phyloP scores from a whole-genome alignment of 116 monocot genomes.

The Zostera marina region DNA sequence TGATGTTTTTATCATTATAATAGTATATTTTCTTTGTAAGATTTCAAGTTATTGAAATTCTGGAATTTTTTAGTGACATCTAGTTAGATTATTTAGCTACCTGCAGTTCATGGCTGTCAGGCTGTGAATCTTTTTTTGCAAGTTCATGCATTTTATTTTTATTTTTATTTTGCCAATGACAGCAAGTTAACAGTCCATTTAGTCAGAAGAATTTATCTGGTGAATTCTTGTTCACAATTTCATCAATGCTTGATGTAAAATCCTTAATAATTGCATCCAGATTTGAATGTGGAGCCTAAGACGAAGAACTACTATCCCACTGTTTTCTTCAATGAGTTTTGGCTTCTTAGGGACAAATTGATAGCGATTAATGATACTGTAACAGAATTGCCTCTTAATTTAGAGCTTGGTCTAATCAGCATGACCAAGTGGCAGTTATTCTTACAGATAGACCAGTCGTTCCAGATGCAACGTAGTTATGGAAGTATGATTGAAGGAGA shows the following conservation, averaged over 20 bases:
- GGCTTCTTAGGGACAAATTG: slow-evolving; percentile 86
- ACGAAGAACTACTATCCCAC: slow-evolving; percentile 76
- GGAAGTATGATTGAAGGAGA: slow-evolving; percentile 99
- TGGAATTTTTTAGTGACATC: neutral
- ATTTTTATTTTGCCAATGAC: neutral
- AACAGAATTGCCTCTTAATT: slow-evolving; percentile 46
- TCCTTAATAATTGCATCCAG: slow-evolving; percentile 35
- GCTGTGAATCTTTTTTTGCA: neutral
- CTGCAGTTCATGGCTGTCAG: neutral
- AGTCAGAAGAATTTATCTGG: too few species aligned
- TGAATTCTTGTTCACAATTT: neutral
- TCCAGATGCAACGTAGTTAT: slow-evolving; percentile 90
- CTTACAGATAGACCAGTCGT: slow-evolving; percentile 93
- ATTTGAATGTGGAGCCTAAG: slow-evolving; percentile 49
- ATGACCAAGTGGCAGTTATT: slow-evolving; percentile 89
- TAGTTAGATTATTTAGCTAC: neutral
- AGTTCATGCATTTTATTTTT: neutral
- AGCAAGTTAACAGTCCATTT: neutral
- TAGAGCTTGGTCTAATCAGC: slow-evolving; percentile 82
- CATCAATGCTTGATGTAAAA: neutral
- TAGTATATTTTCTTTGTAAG: neutral
- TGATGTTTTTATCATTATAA: neutral
- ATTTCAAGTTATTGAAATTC: neutral
- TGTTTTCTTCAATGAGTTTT: slow-evolving; percentile 88
- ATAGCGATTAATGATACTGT: slow-evolving; percentile 69